phyloP scores from a whole-genome alignment of 306 rosid genomes.

The Carpinus fangiana region DNA sequence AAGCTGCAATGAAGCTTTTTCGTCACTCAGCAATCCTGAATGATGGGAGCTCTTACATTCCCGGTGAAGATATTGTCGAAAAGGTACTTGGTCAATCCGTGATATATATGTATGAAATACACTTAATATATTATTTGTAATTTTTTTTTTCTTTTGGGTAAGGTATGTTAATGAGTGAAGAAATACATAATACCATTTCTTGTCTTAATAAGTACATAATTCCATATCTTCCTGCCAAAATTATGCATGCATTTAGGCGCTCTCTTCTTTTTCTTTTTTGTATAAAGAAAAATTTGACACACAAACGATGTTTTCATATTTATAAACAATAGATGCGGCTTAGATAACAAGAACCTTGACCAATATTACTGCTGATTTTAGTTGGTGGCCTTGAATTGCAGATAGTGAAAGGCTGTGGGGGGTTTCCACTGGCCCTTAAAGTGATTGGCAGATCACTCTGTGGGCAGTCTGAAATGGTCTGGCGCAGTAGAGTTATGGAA shows the following conservation, averaged over 20 bases:
- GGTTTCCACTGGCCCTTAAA: conserved; percentile 53
- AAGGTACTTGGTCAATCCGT: conserved; percentile 35
- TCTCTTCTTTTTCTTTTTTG: background rate
- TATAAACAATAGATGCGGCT: background rate
- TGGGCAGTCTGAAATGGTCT: conserved; percentile 23
- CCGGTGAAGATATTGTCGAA: conserved; percentile 28
- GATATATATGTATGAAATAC: background rate
- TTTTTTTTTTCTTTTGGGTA: background rate
- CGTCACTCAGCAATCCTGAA: conserved; percentile 35
- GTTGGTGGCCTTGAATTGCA: conserved; percentile 31
- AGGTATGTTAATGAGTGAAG: background rate
- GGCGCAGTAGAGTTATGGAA: conserved; percentile 38
- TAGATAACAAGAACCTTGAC: background rate
- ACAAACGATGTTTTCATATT: background rate
- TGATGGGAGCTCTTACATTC: conserved; percentile 19
- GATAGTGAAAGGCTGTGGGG: conserved; percentile 54
- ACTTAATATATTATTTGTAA: background rate
- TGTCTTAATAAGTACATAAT: background rate
- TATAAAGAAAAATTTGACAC: background rate
- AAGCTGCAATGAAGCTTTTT: conserved; percentile 52
- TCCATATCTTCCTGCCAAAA: background rate
- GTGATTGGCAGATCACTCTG: conserved; percentile 51
- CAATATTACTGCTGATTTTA: background rate
- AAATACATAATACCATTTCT: background rate
- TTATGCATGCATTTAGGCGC: background rate